phyloP scores from a whole-genome alignment of 2,329 filamentous ascomycete species.

The Colletotrichum theobromicola region DNA sequence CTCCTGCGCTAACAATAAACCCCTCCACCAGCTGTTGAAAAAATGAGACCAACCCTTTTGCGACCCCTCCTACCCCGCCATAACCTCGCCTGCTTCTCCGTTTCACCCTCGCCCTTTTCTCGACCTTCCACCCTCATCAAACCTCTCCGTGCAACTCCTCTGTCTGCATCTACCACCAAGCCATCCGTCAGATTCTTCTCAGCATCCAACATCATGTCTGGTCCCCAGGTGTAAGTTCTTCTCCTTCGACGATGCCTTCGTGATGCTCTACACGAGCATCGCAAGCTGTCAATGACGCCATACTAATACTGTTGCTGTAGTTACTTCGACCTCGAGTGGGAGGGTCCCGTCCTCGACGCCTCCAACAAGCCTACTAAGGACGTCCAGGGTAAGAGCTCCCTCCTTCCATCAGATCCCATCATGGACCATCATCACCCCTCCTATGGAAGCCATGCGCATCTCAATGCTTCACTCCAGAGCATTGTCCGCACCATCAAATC shows the following conservation, averaged over 20 bases:
- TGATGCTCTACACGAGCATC: not conserved
- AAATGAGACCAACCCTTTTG: constrained; percentile 27
- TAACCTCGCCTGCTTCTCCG: constrained; percentile 25
- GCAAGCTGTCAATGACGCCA: constrained; percentile 17
- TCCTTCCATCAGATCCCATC: constrained; percentile 22
- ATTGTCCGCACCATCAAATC: not conserved
- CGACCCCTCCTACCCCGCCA: constrained; percentile 27
- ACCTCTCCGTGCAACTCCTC: constrained; percentile 20
- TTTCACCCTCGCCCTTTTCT: constrained; percentile 27
- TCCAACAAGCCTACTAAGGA: constrained; percentile 58
- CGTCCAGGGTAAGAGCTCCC: constrained; percentile 61
- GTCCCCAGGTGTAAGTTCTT: constrained; percentile 69
- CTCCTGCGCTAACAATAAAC: constrained; percentile 25
- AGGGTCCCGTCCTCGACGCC: constrained; percentile 72
- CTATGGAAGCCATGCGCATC: not conserved
- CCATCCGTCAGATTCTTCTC: constrained; percentile 49
- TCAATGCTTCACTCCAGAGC: not conserved
- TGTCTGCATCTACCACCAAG: constrained; percentile 25
- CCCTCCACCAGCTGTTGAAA: constrained; percentile 25
- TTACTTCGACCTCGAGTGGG: constrained; percentile 77
- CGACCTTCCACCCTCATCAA: constrained; percentile 25
- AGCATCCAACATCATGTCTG: constrained; percentile 73
- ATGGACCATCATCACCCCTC: not conserved
- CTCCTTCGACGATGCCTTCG: not conserved
- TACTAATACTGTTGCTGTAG: constrained; percentile 37